Percentiles rank a stretch among this genome's conserved stretches.
These are phyloP conservation scores for Leccinellum albellum DNA, from an alignment of 768 basidiomycete genomes.

Conservation along the genomic window DNA sequence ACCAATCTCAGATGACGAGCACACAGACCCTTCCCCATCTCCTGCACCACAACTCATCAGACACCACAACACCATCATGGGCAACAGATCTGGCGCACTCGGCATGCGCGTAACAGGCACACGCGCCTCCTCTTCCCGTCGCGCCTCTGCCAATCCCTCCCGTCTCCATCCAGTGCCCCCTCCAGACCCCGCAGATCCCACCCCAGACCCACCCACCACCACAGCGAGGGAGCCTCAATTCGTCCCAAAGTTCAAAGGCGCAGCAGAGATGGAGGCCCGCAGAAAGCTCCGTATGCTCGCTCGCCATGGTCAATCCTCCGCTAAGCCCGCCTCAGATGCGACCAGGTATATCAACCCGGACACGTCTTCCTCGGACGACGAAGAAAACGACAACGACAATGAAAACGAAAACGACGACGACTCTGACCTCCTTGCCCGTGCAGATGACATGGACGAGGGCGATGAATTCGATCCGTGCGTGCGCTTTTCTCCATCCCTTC, in stretches of 20 bases:
- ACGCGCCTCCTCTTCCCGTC: conserved; percentile 49
- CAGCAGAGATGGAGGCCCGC: conserved; percentile 82
- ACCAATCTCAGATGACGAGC: conserved; percentile 68
- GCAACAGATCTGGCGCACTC: conserved; percentile 59
- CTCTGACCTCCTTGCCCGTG: conserved; percentile 48
- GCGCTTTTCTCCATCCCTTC: neutral
- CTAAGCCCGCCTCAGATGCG: conserved; percentile 23
- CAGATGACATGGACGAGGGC: conserved; percentile 54
- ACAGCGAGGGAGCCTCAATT: conserved; percentile 57
- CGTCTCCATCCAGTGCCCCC: conserved; percentile 10
- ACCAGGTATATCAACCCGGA: conserved; percentile 45
- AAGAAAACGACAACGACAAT: conserved; percentile 34
- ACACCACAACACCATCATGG: conserved; percentile 89
- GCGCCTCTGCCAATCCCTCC: conserved; percentile 33
- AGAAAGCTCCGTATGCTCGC: conserved; percentile 64
- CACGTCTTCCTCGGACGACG: conserved; percentile 49
- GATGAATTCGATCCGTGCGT: conserved; percentile 81
- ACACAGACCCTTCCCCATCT: conserved; percentile 29
- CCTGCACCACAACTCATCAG: conserved; percentile 51
- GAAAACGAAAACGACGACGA: conserved; percentile 48
- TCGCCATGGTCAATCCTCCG: conserved; percentile 40
- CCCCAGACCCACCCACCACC: conserved; percentile 41
- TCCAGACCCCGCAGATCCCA: conserved; percentile 9
- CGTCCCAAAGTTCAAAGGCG: conserved; percentile 75
- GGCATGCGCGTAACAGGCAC: conserved; percentile 77